A percentile compares a stretch with the other conserved stretches of the same genome.
Conservation (phyloP, 305 asterid species). For the Rubia tinctorum region DNA sequence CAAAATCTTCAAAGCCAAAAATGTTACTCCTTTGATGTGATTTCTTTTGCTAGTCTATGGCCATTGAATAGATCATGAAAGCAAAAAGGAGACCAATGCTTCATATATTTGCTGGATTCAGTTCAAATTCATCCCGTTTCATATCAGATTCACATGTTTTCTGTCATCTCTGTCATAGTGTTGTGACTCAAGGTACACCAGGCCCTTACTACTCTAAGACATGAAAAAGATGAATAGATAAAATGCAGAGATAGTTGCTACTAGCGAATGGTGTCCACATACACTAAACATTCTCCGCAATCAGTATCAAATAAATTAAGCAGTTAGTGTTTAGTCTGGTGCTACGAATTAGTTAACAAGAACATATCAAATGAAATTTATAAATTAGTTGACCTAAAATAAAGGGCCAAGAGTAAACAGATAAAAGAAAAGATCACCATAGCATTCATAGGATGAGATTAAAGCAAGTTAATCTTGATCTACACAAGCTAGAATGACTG, state of each 20-base stretch:
- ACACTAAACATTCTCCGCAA: neutral
- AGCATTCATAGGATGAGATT: neutral
- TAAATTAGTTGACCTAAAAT: neutral
- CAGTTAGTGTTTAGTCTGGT: neutral
- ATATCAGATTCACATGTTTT: neutral
- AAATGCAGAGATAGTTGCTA: neutral
- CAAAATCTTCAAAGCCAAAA: neutral
- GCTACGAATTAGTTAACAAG: neutral
- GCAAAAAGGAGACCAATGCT: neutral
- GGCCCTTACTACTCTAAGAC: neutral
- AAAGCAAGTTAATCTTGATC: neutral
- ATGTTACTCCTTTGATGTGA: neutral
- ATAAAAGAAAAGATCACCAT: neutral
- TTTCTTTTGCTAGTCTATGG: neutral
- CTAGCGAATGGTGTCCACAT: neutral
- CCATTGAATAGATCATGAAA: neutral
- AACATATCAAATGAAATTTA: neutral
- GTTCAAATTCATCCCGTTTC: slow-evolving; percentile 3
- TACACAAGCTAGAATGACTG: neutral
- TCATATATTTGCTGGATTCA: neutral
- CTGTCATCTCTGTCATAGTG: neutral
- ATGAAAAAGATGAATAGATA: neutral
- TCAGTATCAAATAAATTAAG: neutral
- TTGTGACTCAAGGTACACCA: neutral
- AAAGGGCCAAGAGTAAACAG: neutral